Evolutionary conservation across 1,284 basidiomycete species (phyloP).

Genomic region (Apiotrichum domesticum): DNA sequence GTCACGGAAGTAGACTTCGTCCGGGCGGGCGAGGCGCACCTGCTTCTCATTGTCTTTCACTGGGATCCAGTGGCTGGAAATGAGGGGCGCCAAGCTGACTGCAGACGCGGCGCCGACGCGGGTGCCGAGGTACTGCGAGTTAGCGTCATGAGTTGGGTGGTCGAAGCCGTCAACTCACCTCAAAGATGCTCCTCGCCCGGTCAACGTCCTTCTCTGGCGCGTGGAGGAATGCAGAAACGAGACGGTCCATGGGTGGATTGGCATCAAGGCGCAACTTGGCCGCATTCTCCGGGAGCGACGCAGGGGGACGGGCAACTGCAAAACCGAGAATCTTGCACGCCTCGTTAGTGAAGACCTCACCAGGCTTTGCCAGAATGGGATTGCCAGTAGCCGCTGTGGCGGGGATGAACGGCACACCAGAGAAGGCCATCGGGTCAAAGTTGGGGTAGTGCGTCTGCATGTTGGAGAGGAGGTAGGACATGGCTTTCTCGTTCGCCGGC

Average conservation of each 20-base stretch:
- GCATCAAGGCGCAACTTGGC: slow-evolving; percentile 69
- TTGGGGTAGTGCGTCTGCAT: slow-evolving; percentile 56
- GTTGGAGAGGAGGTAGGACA: slow-evolving; percentile 74
- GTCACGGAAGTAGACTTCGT: slow-evolving; percentile 39
- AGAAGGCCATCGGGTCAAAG: slow-evolving; percentile 57
- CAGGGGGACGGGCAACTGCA: slow-evolving; percentile 53
- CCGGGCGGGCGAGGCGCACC: slow-evolving; percentile 24
- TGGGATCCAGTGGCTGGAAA: slow-evolving; percentile 46
- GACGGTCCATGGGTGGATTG: slow-evolving; percentile 62
- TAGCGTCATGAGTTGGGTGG: background rate
- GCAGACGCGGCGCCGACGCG: slow-evolving; percentile 53
- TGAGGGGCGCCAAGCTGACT: slow-evolving; percentile 37
- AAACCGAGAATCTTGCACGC: slow-evolving; percentile 75
- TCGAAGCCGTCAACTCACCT: slow-evolving; percentile 30
- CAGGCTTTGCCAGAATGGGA: slow-evolving; percentile 62
- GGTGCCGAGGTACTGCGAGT: slow-evolving; percentile 57
- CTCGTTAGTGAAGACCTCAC: slow-evolving; percentile 65
- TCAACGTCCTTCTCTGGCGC: slow-evolving; percentile 58
- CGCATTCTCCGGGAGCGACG: slow-evolving; percentile 55
- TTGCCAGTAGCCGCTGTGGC: slow-evolving; percentile 54
- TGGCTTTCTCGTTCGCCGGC: slow-evolving; percentile 50
- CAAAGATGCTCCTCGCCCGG: slow-evolving; percentile 66
- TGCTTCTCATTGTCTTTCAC: slow-evolving; percentile 25
- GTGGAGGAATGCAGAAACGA: slow-evolving; percentile 61
- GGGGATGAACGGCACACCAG: slow-evolving; percentile 72